phyloP scores from a whole-genome alignment of 2,329 filamentous ascomycete species.

The Neofusicoccum umdonicola region DNA sequence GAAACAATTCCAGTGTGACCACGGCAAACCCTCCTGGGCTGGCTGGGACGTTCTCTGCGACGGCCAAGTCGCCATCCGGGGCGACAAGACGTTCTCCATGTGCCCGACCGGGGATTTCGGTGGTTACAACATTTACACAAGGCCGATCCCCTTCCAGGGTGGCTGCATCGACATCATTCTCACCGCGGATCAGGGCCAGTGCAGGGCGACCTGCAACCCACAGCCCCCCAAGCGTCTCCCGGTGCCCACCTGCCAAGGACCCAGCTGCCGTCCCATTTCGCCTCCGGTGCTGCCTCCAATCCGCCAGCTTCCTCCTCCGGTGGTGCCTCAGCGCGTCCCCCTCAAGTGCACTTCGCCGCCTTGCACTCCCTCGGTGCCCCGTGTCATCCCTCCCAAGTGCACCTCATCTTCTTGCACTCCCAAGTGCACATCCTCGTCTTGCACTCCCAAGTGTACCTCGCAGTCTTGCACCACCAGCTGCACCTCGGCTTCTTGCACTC shows the following conservation, averaged over 20 bases:
- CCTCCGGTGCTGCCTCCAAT: no score
- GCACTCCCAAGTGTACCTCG: background rate
- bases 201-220: background rate
- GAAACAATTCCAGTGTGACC: constrained; percentile 9
- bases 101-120: constrained; percentile 8
- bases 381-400: no score
- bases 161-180: background rate
- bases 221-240: background rate
- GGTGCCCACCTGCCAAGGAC: background rate
- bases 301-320: no score
- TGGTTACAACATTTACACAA: constrained; percentile 10
- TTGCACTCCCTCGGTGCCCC: no score
- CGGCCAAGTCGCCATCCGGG: background rate
- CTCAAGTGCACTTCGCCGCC: no score
- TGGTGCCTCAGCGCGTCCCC: no score
- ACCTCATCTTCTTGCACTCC: background rate
- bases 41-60: background rate
- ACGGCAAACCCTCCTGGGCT: background rate
- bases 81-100: background rate
- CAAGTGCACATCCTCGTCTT: background rate
- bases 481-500: no score
- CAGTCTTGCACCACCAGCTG: no score
- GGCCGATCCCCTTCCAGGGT: background rate
- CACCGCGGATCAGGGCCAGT: background rate
- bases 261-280: no score